Evolutionary conservation across 805 yeast species (phyloP).

Genomic region (Lipomyces spencermartinsiae): DNA sequence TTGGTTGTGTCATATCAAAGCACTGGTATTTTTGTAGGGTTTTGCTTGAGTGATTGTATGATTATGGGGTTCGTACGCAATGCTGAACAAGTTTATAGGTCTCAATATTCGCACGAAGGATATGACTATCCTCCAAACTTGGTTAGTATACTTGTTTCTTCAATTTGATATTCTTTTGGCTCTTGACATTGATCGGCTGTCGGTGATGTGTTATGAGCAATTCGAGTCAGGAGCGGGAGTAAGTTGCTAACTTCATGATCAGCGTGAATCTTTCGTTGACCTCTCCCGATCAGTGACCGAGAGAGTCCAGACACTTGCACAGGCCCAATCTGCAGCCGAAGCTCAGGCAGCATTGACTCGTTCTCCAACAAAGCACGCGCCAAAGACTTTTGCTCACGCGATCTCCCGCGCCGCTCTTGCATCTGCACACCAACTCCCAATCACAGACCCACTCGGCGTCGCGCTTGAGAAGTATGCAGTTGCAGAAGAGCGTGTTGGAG

Average conservation of each 20-base stretch:
- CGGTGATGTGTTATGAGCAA: neutral
- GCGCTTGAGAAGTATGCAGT: conserved; percentile 71
- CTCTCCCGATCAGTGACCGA: conserved; percentile 69
- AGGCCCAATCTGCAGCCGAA: conserved; percentile 78
- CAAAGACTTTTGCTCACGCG: conserved; percentile 85
- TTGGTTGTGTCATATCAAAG: neutral
- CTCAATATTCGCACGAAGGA: conserved; percentile 72
- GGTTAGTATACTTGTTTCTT: conserved; percentile 32
- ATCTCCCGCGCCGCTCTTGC: conserved; percentile 75
- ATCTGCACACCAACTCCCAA: conserved; percentile 52
- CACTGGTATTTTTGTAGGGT: neutral
- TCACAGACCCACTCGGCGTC: conserved; percentile 60
- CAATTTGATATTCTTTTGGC: neutral
- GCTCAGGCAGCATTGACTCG: conserved; percentile 74
- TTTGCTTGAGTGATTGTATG: neutral
- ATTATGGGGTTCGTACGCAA: conserved; percentile 46
- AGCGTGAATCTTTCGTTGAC: conserved; percentile 77
- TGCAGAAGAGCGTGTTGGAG: conserved; percentile 76
- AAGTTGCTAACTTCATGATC: neutral
- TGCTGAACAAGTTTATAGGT: conserved; percentile 44
- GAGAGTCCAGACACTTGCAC: conserved; percentile 69
- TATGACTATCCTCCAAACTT: conserved; percentile 83
- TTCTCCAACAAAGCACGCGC: conserved; percentile 59
- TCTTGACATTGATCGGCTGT: neutral
- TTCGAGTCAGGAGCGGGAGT: neutral